Conservation (phyloP, 106 monocot species). For the Iris macrosiphon region DNA sequence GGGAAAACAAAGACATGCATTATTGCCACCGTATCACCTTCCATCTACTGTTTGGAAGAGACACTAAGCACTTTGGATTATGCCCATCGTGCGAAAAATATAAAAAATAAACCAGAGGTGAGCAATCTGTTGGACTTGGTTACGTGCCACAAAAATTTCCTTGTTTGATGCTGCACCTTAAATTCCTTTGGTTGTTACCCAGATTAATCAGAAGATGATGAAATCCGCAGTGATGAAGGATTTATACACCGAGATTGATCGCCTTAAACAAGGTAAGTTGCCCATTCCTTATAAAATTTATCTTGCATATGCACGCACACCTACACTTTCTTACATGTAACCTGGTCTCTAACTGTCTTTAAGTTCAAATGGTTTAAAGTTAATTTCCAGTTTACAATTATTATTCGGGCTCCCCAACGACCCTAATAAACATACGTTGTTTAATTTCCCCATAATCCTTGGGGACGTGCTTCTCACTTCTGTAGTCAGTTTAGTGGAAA, state of each 20-base stretch:
- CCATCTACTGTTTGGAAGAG: slow-evolving; percentile 92
- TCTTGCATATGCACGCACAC: neutral
- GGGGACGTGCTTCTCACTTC: no score
- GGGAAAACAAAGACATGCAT: slow-evolving; percentile 99
- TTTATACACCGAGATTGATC: slow-evolving; percentile 90
- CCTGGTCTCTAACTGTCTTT: no score
- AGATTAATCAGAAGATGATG: slow-evolving; percentile 99
- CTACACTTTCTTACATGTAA: no score
- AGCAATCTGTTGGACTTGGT: neutral
- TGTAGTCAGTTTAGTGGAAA: no score
- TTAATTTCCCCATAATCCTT: no score
- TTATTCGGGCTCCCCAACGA: no score
- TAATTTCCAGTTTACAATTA: no score
- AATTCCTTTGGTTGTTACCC: slow-evolving; percentile 12
- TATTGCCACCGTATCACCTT: slow-evolving; percentile 94
- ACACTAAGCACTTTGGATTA: slow-evolving; percentile 96
- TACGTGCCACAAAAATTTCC: no score
- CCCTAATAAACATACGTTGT: no score
- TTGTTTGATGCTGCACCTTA: neutral
- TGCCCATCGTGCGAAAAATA: slow-evolving; percentile 97
- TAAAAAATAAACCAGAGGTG: slow-evolving; percentile 97
- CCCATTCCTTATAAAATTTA: neutral
- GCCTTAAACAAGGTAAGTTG: slow-evolving; percentile 86
- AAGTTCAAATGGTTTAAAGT: no score
- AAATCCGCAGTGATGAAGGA: slow-evolving; percentile 98